These are phyloP conservation scores for Protomyces inouyei DNA, from an alignment of 1,139 yeast species.

Conservation along the genomic window DNA sequence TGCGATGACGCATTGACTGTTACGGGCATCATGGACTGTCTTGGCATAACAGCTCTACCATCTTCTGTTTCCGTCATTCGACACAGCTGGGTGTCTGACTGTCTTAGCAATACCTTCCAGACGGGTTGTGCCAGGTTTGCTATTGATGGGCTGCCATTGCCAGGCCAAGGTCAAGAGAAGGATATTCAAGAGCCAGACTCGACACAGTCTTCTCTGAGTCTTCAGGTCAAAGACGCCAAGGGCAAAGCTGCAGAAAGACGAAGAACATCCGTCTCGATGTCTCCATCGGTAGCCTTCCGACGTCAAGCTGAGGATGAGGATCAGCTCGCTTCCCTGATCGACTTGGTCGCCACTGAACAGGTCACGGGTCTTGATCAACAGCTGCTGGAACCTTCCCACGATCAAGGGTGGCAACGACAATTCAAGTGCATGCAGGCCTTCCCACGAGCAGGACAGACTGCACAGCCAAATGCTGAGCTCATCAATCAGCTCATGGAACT, in stretches of 20 bases:
- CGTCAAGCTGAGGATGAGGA: background rate
- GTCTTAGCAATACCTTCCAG: background rate
- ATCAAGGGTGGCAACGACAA: background rate
- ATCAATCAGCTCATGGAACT: constrained; percentile 37
- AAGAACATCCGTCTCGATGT: no score
- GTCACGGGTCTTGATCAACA: background rate
- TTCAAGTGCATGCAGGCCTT: constrained; percentile 7
- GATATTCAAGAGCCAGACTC: background rate
- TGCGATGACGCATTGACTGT: constrained; percentile 1
- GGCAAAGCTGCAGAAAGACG: no score
- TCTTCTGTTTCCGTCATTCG: background rate
- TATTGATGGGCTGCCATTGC: background rate
- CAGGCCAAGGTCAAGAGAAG: background rate
- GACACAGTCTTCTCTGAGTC: background rate
- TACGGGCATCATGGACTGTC: background rate
- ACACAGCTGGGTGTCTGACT: background rate
- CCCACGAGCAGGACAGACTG: background rate
- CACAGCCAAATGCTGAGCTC: background rate
- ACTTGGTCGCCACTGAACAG: background rate
- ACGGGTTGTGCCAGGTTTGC: background rate
- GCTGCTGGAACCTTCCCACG: background rate
- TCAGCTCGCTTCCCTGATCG: background rate
- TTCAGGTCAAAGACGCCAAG: background rate
- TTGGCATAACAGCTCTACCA: background rate
- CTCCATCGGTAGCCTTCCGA: background rate